These are phyloP conservation scores for Immersiella caudata DNA, from an alignment of 495 filamentous ascomycete species.

Conservation along the genomic window DNA sequence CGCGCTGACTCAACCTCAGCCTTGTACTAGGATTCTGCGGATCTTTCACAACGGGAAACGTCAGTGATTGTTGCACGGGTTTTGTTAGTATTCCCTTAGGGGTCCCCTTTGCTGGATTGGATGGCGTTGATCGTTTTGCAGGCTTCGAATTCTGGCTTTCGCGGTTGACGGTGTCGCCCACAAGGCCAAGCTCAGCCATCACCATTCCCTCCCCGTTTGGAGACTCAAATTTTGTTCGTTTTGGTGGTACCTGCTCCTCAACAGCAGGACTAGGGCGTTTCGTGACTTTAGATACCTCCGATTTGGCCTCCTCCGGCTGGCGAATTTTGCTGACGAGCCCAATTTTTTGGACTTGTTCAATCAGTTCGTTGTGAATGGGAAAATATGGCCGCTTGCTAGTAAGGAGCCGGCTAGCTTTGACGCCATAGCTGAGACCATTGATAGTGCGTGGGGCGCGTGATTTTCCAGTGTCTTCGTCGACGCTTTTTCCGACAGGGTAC, in stretches of 20 bases:
- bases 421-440: slow-evolving; percentile 24
- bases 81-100: background rate
- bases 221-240: slow-evolving; percentile 15
- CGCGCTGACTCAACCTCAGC: slow-evolving; percentile 65
- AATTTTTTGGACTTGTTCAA: slow-evolving; percentile 9
- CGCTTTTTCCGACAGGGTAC: background rate
- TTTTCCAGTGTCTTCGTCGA: background rate
- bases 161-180: too few relatives aligned
- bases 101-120: too few relatives aligned
- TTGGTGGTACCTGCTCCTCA: slow-evolving; percentile 2
- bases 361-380: slow-evolving; percentile 16
- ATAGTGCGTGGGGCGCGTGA: background rate
- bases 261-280: slow-evolving; percentile 19
- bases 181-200: background rate
- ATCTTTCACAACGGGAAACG: slow-evolving; percentile 81
- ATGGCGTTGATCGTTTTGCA: too few relatives aligned
- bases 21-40: slow-evolving; percentile 66
- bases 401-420: slow-evolving; percentile 30
- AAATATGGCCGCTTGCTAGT: slow-evolving; percentile 28
- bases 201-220: background rate
- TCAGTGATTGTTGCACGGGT: slow-evolving; percentile 46
- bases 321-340: slow-evolving; percentile 15
- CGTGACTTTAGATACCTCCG: background rate
- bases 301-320: background rate
- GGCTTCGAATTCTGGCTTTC: too few relatives aligned